phyloP scores from a whole-genome alignment of 495 filamentous ascomycete species.

The Aspergillus nanangensis region DNA sequence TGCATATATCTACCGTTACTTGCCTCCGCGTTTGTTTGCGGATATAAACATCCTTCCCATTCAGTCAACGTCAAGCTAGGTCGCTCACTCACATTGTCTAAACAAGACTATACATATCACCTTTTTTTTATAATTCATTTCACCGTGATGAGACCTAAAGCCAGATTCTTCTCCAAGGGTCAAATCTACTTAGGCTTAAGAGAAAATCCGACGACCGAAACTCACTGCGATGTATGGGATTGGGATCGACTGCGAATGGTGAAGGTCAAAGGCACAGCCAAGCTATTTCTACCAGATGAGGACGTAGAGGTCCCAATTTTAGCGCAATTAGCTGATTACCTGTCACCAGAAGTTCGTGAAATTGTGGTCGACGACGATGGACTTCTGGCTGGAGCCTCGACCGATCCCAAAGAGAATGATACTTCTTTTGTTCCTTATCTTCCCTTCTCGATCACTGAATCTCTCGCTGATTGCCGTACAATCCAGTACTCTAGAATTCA shows the following conservation, averaged over 20 bases:
- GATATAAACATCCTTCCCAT: no score
- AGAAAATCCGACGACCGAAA: neutral
- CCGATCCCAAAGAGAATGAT: neutral
- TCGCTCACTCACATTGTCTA: no score
- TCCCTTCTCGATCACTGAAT: neutral
- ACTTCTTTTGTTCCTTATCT: neutral
- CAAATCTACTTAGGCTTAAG: neutral
- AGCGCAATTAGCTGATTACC: neutral
- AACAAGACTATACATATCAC: no score
- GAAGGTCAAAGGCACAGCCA: neutral
- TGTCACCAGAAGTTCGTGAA: neutral
- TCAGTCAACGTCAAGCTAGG: no score
- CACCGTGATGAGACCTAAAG: neutral
- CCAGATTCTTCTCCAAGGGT: neutral
- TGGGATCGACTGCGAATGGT: neutral
- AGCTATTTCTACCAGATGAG: neutral
- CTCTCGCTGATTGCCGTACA: neutral
- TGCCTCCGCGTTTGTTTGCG: no score
- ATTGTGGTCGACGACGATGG: neutral
- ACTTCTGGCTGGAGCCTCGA: neutral
- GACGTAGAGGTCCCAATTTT: neutral
- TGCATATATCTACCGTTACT: no score
- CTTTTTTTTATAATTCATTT: no score
- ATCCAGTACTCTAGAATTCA: neutral
- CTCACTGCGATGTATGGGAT: neutral